Percentiles rank a stretch among this genome's conserved stretches.
These are phyloP conservation scores for Agarophyton chilense DNA, from an alignment of 23 red algal species.

Conservation along the genomic window DNA sequence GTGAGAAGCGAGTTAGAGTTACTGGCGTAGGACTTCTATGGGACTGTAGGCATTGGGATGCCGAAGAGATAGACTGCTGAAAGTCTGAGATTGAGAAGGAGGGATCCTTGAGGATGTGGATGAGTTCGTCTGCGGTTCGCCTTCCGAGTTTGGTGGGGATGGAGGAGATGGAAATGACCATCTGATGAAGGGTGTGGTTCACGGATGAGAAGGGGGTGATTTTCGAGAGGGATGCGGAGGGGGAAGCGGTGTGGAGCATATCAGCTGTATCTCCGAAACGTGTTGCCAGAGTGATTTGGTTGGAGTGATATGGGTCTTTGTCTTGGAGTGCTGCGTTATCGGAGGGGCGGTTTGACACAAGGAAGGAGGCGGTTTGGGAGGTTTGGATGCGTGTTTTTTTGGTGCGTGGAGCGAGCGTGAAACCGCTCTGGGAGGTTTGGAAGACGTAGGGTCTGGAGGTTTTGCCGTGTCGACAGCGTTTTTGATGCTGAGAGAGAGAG, in stretches of 20 bases:
- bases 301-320: too few relatives aligned
- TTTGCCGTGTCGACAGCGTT: too few relatives aligned
- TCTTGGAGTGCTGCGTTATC: neutral
- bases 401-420: too few relatives aligned
- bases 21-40: neutral
- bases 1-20: neutral
- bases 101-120: neutral
- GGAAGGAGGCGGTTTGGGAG: too few relatives aligned
- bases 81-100: neutral
- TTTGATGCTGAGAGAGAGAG: too few relatives aligned
- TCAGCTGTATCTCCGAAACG: neutral
- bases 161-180: neutral
- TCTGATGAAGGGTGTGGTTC: too few relatives aligned
- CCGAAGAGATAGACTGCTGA: neutral
- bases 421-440: too few relatives aligned
- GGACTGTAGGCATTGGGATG: neutral
- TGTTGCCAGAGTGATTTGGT: neutral
- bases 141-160: neutral
- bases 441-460: too few relatives aligned
- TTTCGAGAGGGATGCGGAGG: neutral
- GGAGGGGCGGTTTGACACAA: neutral
- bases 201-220: too few relatives aligned
- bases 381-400: too few relatives aligned
- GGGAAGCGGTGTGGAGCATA: neutral
- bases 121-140: constrained; percentile 5